Percentiles rank a stretch among this genome's conserved stretches.
Evolutionary conservation across 768 basidiomycete genomes (phyloP).

Genomic region (Tulasnella sp.): DNA sequence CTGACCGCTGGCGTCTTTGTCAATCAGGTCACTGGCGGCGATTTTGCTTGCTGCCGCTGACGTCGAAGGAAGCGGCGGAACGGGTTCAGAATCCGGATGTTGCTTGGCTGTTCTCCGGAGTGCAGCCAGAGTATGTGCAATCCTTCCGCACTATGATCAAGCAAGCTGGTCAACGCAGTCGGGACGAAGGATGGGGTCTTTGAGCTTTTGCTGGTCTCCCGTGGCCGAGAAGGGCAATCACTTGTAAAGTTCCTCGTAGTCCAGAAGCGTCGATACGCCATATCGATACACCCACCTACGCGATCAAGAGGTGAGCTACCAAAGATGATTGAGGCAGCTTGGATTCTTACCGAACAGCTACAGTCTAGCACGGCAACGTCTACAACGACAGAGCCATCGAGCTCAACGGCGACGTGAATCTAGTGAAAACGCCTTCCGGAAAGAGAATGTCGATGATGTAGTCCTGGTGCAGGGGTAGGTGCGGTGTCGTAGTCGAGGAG

Average conservation of each 20-base stretch:
- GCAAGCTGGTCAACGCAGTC: too few species aligned
- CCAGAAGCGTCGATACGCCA: constrained; percentile 56
- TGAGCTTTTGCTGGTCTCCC: constrained; percentile 66
- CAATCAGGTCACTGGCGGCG: constrained; percentile 59
- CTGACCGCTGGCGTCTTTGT: constrained; percentile 79
- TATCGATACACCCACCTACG: constrained; percentile 86
- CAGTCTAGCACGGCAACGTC: constrained; percentile 94
- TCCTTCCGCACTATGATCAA: too few species aligned
- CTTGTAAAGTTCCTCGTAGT: constrained; percentile 75
- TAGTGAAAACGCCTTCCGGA: constrained; percentile 49
- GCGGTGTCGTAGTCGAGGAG: background rate
- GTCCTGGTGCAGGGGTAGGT: constrained; percentile 4
- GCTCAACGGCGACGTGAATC: constrained; percentile 47
- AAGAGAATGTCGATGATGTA: constrained; percentile 27
- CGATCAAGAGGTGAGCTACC: background rate
- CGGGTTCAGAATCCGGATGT: too few species aligned
- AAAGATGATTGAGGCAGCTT: background rate
- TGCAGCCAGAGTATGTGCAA: too few species aligned
- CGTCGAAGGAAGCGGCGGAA: too few species aligned
- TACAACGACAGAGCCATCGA: constrained; percentile 64
- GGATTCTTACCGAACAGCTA: constrained; percentile 72
- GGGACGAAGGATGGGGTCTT: background rate
- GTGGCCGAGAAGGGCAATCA: too few species aligned
- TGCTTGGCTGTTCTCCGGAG: too few species aligned
- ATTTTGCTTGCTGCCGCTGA: too few species aligned